Base-by-base conservation (phyloP, 2,329 filamentous ascomycete species). In the Penicillium sp. region DNA sequence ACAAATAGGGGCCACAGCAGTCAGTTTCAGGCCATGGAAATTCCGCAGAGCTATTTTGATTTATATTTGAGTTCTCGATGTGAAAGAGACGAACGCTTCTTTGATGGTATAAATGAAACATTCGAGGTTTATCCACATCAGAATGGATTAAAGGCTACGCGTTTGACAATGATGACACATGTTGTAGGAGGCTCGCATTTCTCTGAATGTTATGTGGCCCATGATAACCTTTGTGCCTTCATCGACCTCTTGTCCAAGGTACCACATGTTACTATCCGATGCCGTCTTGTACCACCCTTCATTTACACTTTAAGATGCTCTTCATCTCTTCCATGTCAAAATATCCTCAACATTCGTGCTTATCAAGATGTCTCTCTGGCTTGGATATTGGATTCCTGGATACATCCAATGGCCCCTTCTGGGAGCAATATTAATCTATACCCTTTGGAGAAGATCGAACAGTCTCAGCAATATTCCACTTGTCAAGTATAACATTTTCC, bases 391-490 rank as follows among this genome's bases (percentile, higher is more conserved):
- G 5, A 37, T 60, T 56, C 31, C 53, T 13, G 29, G 33, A 16
- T 44, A 24, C 24, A 10, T 52, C 21, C 14, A 51, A 16, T 58
- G 55, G 56, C 37, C 48, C 26, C 19, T 62, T 24, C 13, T 62
- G 14, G 61, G 55, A 43, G 34, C 58, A 3, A 19, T 60, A 16
- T 28, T 55, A 31, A 23, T 52, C 33, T 55, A 50, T 39, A 26
- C 61, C 2, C 29, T 59, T n/a, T 57, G 18, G 16, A 53, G 48
- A 37, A 54, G 28, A 36, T 16, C 49, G 1, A 26, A 54, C 13
- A 40, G 47, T 28, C 42, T 64, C 42, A 55, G 51, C 33, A 47
- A 64, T 24, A 50, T 70, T 8, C 68, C 68, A 11, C 62, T 59
- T 1, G 52, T 70, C 37, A 63, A 43, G 36, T 64, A 60, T 42